Evolutionary conservation across 2,329 filamentous ascomycete species (phyloP), one percentile per base, ranked within the genome.

Genomic region (Aspergillus sp.): DNA sequence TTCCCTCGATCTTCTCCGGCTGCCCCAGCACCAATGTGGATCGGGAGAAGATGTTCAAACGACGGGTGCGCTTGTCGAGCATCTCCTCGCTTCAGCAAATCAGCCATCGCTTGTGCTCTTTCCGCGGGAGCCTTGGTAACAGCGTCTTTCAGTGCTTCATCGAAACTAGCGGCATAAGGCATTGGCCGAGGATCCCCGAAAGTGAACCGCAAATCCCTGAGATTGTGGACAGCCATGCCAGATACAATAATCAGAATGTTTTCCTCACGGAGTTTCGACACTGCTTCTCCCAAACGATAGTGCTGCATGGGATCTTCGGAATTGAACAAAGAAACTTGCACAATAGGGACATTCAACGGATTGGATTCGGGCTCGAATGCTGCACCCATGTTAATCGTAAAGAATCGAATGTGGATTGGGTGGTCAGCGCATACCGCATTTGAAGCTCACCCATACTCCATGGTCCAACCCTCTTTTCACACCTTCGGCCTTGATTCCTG

Each of bases 211-310:
- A 84, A 50, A 61, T 89, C 84, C 1, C 83, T 78, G 36, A 89
- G 75, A 63, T 90, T 90, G 65, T 90, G 88, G 20, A 89, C 89
- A 0, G 88, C 87, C 88, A 91, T 91, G 11, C 89, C 89, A 0
- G 87, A 88, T 22, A 83, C 84, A 45, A 92, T 83, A 58, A 92
- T 85, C 48, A 88, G 78, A 51, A 91, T 80, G 17, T 84, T 84
- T 53, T 89, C 82, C 15, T 89, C 85, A 15, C 89, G 83, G 1
- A 92, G 80, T n/a, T 80, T 73, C 8, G 84, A 75, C 2, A 92
- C 78, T 2, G 89, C 88, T 56, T 83, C 79, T 1, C 89, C 89
- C 2, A 92, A 81, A 3, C 78, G 78, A 71, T 87, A 89, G 69
- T 92, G 89, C 67, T 83, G 80, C 58, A 83, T 78, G 0, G 87